Conservation (phyloP, 164 flowering plant species). For the Warburgia ugandensis region DNA sequence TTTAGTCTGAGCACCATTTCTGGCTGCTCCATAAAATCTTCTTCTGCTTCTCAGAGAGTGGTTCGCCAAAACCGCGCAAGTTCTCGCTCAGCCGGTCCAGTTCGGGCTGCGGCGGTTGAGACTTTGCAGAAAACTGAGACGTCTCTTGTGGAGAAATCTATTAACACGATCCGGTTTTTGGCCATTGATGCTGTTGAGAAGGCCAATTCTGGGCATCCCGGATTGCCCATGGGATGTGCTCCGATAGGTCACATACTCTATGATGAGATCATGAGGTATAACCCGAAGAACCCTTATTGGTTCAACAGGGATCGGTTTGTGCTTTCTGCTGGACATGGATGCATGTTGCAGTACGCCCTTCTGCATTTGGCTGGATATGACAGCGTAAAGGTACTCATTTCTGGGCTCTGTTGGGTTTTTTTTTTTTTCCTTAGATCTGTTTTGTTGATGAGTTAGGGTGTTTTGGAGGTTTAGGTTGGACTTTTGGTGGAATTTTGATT, state of each 20-base stretch:
- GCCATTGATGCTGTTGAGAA: conserved; percentile 91
- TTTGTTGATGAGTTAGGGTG: background rate
- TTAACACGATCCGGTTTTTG: conserved; percentile 77
- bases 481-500: background rate
- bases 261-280: conserved; percentile 84
- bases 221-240: conserved; percentile 96
- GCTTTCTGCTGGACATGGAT: conserved; percentile 91
- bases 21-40: conserved; percentile 32
- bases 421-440: background rate
- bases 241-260: conserved; percentile 88
- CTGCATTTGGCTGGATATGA: conserved; percentile 97
- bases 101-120: conserved; percentile 54
- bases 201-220: conserved; percentile 97
- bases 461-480: conserved; percentile 1
- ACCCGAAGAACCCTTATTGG: conserved; percentile 95
- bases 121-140: conserved; percentile 46
- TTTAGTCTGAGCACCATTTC: conserved; percentile 16
- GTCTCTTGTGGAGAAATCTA: conserved; percentile 58
- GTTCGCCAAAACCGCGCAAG: conserved; percentile 7
- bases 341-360: conserved; percentile 90
- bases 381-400: conserved; percentile 50
- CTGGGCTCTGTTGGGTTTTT: too few relatives aligned
- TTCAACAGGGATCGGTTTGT: conserved; percentile 94
- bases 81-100: conserved; percentile 1
- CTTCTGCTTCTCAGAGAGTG: conserved; percentile 4